Evolutionary conservation across 495 filamentous ascomycete genomes (phyloP), one percentile per base, ranked within the genome.

Genomic region (Astrocystis sublimbata): DNA sequence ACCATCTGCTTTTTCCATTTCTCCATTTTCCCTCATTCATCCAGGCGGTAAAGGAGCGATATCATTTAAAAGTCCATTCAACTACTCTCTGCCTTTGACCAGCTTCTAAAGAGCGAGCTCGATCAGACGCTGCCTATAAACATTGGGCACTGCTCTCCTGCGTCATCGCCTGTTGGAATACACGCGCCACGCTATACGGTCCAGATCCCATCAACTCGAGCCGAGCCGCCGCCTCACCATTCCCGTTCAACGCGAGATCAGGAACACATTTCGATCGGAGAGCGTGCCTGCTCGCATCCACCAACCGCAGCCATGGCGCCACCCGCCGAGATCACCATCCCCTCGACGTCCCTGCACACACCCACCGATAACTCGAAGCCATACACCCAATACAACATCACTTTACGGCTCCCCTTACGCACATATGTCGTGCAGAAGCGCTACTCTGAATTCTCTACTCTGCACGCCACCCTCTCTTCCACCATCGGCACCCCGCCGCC

Each of bases 301-400:
- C 30, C 9, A 23, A 36, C 6, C 13, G 33, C 17, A 1, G 71
- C 33, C 43, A 96, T 96, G 92, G 84, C 89, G 21, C 87, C 91
- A 10, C 83, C 84, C 35, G 79, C 90, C 68, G 88, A 93, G 64
- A 89, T 97, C 74, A 84, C 89, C 60, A 92, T 96, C 72, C 92
- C 92, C 30, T 85, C 81, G 33, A 89, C 91, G 9, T 88, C 84
- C 60, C 77, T 88, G 53, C 81, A 83, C 51, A 73, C 77, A 13
- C 70, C 75, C 0, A 4, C 72, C 56, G 77, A 80, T 45, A 79
- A 78, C 33, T 74, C 81, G 28, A 94, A 93, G 67, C 86, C 91
- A 1, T 91, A 89, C 80, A 98, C 94, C 1, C 77, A 91, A 76
- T 98, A 98, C 83, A 91, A 94, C 80, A 92, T 98, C 73, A 88